Evolutionary conservation across 495 filamentous ascomycete genomes (phyloP).

Genomic region (Tetracladium setigerum): DNA sequence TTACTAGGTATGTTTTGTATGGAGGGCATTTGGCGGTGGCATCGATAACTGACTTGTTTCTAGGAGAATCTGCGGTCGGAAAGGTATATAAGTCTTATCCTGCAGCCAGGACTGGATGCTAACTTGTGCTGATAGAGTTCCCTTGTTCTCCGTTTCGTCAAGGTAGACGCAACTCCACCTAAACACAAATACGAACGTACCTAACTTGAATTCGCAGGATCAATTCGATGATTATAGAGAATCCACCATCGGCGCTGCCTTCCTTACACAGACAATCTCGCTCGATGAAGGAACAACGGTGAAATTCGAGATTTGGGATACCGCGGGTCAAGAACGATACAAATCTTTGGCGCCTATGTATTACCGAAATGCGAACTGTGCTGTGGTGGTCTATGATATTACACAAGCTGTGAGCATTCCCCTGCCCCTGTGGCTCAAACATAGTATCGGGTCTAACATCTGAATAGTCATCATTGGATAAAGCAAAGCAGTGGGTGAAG

Average conservation of each 20-base stretch:
- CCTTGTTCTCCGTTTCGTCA: slow-evolving; percentile 94
- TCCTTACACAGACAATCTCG: slow-evolving; percentile 96
- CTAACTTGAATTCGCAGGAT: slow-evolving; percentile 49
- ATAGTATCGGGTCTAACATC: background rate
- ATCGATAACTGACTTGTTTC: slow-evolving; percentile 5
- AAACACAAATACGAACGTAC: background rate
- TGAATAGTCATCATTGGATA: slow-evolving; percentile 82
- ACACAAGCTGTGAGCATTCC: slow-evolving; percentile 74
- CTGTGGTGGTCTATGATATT: slow-evolving; percentile 98
- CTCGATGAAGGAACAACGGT: slow-evolving; percentile 96
- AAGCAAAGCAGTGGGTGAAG: slow-evolving; percentile 99
- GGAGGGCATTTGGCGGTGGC: background rate
- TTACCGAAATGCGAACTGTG: slow-evolving; percentile 98
- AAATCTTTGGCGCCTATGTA: slow-evolving; percentile 99
- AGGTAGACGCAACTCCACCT: slow-evolving; percentile 46
- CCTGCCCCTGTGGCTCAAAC: slow-evolving; percentile 8
- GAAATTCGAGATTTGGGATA: slow-evolving; percentile 99
- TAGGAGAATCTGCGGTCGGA: slow-evolving; percentile 97
- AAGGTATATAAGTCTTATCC: slow-evolving; percentile 54
- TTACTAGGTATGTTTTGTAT: slow-evolving; percentile 62
- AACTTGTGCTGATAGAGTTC: slow-evolving; percentile 64
- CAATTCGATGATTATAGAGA: slow-evolving; percentile 99
- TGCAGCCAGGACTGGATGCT: slow-evolving; percentile 19
- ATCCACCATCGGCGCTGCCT: slow-evolving; percentile 97
- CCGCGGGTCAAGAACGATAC: slow-evolving; percentile 95